Percentiles rank a stretch among this genome's conserved stretches.
phyloP scores from a whole-genome alignment of 2,329 filamentous ascomycete species.

The Penicillium aurantiogriseum region DNA sequence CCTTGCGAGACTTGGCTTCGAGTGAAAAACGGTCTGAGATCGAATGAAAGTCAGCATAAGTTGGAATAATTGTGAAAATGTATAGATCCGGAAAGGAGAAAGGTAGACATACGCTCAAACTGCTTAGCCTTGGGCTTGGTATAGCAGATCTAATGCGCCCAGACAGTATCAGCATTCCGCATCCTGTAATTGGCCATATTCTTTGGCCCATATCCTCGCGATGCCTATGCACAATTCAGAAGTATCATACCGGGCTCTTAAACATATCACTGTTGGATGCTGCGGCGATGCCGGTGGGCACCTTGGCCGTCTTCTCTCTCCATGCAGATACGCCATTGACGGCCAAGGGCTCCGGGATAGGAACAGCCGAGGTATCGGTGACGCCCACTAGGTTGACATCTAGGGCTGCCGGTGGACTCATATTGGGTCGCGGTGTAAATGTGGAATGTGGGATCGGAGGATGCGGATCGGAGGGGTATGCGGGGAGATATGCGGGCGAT shows the following conservation, averaged over 20 bases:
- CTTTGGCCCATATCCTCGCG: neutral
- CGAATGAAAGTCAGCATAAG: neutral
- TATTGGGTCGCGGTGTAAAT: constrained; percentile 7
- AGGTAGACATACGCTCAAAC: constrained; percentile 71
- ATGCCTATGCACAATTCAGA: neutral
- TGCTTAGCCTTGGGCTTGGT: constrained; percentile 73
- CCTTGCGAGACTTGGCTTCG: constrained; percentile 57
- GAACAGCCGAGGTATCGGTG: constrained; percentile 38
- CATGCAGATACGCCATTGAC: constrained; percentile 66
- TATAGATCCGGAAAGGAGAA: neutral
- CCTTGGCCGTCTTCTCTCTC: constrained; percentile 65
- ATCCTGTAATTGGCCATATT: neutral
- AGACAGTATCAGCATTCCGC: constrained; percentile 14
- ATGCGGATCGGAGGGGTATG: neutral
- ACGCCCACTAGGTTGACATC: constrained; percentile 34
- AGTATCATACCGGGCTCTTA: constrained; percentile 65
- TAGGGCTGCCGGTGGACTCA: constrained; percentile 29
- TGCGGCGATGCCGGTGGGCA: constrained; percentile 74
- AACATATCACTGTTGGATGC: constrained; percentile 78
- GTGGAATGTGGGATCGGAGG: constrained; percentile 1
- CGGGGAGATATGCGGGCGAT: neutral
- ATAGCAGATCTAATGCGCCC: constrained; percentile 37
- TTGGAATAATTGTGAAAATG: neutral
- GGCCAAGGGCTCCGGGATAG: constrained; percentile 52
- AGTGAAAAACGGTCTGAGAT: constrained; percentile 55